phyloP scores from a whole-genome alignment of 768 basidiomycete genomes.

The Rubroboletus satanas region DNA sequence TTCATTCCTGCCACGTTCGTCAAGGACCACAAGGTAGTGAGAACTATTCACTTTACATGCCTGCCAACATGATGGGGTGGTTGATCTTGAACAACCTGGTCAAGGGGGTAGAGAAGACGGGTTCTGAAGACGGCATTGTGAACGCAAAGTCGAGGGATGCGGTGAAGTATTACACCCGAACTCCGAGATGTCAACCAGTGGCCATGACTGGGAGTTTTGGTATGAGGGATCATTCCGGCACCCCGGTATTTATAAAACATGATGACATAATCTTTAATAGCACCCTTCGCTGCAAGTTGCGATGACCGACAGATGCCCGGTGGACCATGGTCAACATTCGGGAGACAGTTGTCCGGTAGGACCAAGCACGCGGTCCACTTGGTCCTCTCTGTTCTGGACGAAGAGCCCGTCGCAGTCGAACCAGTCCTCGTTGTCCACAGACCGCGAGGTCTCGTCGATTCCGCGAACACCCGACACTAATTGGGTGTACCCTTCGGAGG shows the following conservation, averaged over 20 bases:
- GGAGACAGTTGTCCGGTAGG: conserved; percentile 62
- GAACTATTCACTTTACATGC: conserved; percentile 25
- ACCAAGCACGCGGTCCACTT: conserved; percentile 46
- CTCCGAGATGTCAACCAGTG: not conserved
- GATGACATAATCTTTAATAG: conserved; percentile 17
- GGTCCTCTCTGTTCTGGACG: conserved; percentile 33
- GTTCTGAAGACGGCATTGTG: conserved; percentile 62
- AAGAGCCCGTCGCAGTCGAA: conserved; percentile 5
- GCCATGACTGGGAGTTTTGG: not conserved
- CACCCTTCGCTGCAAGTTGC: not conserved
- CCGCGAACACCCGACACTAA: conserved; percentile 67
- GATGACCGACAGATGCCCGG: conserved; percentile 44
- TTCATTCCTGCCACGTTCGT: conserved; percentile 51
- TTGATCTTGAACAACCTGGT: conserved; percentile 72
- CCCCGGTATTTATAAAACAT: not conserved
- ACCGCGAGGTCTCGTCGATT: conserved; percentile 85
- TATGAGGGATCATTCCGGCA: not conserved
- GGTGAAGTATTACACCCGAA: not conserved
- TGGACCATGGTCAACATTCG: conserved; percentile 38
- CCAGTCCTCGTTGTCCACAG: conserved; percentile 48
- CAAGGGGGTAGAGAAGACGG: conserved; percentile 68
- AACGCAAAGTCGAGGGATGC: not conserved
- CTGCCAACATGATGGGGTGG: conserved; percentile 84
- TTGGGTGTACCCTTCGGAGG: conserved; percentile 98
- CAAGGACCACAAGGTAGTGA: not conserved